Percentiles rank a stretch among this genome's conserved stretches.
These are phyloP conservation scores for Cladorrhinum samala DNA, from an alignment of 495 filamentous ascomycete genomes.

Conservation along the genomic window DNA sequence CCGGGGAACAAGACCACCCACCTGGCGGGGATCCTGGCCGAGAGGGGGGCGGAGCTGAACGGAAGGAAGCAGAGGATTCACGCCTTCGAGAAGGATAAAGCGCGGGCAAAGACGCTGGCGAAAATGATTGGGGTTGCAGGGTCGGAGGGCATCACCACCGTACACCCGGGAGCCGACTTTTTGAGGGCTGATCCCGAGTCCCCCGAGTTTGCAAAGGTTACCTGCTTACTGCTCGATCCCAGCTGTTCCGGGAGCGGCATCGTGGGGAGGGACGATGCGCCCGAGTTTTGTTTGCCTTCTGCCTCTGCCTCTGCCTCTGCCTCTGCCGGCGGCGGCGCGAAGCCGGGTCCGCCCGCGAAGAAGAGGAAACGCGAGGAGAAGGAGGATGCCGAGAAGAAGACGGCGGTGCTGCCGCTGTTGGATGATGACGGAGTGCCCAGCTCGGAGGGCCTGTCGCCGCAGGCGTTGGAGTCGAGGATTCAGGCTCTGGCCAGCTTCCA, in stretches of 20 bases:
- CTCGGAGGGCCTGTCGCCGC: constrained; percentile 35
- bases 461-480: constrained; percentile 51
- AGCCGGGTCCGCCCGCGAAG: constrained; percentile 1
- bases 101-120: constrained; percentile 62
- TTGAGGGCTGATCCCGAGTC: constrained; percentile 58
- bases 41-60: constrained; percentile 3
- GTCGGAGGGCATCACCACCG: constrained; percentile 53
- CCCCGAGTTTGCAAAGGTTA: constrained; percentile 51
- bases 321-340: neutral
- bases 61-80: constrained; percentile 34
- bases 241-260: constrained; percentile 95
- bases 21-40: constrained; percentile 63
- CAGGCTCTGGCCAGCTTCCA: constrained; percentile 70
- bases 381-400: constrained; percentile 24
- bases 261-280: constrained; percentile 72
- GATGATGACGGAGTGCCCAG: constrained; percentile 47
- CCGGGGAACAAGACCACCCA: constrained; percentile 98
- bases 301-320: constrained; percentile 23
- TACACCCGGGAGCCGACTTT: constrained; percentile 73
- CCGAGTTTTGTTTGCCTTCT: constrained; percentile 49
- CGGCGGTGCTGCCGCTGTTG: constrained; percentile 27
- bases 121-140: constrained; percentile 79
- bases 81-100: constrained; percentile 65
- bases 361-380: constrained; percentile 37
- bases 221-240: constrained; percentile 77